Percentiles rank a stretch among this genome's conserved stretches.
phyloP scores from a whole-genome alignment of 768 basidiomycete genomes.

The Leccinum aurantiacum region DNA sequence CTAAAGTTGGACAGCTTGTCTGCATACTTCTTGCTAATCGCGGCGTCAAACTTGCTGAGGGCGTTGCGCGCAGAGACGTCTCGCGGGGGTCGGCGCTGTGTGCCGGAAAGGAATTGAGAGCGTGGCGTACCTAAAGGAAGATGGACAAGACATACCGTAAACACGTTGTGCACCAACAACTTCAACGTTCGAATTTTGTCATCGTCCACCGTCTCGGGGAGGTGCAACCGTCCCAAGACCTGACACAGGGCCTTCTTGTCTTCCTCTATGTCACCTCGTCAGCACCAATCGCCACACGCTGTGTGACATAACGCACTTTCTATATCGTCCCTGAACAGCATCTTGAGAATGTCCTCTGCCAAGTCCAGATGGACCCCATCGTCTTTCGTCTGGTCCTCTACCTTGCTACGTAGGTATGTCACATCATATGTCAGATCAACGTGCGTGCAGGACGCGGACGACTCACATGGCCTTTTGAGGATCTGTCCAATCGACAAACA shows the following conservation, averaged over 20 bases:
- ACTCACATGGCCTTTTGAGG: conserved; percentile 66
- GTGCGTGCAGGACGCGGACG: conserved; percentile 16
- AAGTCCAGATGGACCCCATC: conserved; percentile 54
- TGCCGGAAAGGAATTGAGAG: neutral
- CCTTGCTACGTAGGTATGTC: conserved; percentile 32
- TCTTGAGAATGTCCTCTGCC: conserved; percentile 50
- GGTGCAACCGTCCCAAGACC: conserved; percentile 56
- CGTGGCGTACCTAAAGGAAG: neutral
- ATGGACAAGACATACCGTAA: conserved; percentile 9
- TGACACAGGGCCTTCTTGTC: conserved; percentile 65
- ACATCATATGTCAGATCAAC: neutral
- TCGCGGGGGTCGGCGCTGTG: conserved; percentile 56
- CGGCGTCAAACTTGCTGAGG: conserved; percentile 64
- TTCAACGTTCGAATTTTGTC: conserved; percentile 64
- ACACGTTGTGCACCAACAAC: conserved; percentile 51
- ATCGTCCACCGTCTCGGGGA: conserved; percentile 72
- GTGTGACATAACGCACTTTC: conserved; percentile 45
- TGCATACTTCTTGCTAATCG: conserved; percentile 69
- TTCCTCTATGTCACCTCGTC: conserved; percentile 41
- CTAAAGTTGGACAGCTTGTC: conserved; percentile 68
- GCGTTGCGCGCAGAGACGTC: conserved; percentile 67
- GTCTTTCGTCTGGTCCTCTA: conserved; percentile 40
- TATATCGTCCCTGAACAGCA: conserved; percentile 47
- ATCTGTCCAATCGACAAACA: conserved; percentile 89
- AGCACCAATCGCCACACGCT: too few species aligned